Evolutionary conservation across 139 green algal genomes (phyloP).

Genomic region (Gonium pectorale): DNA sequence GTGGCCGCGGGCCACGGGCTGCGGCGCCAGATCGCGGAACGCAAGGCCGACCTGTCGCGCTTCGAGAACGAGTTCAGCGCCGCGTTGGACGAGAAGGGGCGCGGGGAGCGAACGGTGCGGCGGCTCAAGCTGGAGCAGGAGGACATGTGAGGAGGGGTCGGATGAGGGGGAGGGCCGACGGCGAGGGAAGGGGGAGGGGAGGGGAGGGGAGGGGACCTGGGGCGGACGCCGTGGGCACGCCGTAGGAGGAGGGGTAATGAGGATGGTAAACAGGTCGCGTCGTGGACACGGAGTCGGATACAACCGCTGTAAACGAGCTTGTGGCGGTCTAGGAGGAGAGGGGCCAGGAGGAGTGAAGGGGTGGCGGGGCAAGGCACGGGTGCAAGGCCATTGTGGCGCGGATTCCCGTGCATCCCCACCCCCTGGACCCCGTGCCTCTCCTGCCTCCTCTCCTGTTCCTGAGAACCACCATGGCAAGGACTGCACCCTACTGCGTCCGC

Average conservation of each 20-base stretch:
- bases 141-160: conserved; percentile 61
- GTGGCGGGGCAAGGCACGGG: too few species aligned
- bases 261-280: too few species aligned
- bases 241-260: not conserved
- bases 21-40: conserved; percentile 61
- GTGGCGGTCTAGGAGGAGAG: too few species aligned
- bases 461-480: too few species aligned
- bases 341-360: too few species aligned
- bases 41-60: conserved; percentile 54
- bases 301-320: too few species aligned
- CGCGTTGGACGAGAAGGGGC: conserved; percentile 37
- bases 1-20: conserved; percentile 56
- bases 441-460: too few species aligned
- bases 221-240: not conserved
- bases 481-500: too few species aligned
- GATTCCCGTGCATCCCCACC: too few species aligned
- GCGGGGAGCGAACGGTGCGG: conserved; percentile 51
- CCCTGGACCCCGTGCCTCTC: too few species aligned
- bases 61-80: conserved; percentile 66
- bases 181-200: not conserved
- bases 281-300: too few species aligned
- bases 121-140: conserved; percentile 73
- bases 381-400: too few species aligned
- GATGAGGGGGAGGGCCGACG: not conserved
- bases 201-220: not conserved